A percentile compares a stretch with the other conserved stretches of the same genome.
Evolutionary conservation across 768 basidiomycete genomes (phyloP).

Genomic region (Pleurotus sapidus): DNA sequence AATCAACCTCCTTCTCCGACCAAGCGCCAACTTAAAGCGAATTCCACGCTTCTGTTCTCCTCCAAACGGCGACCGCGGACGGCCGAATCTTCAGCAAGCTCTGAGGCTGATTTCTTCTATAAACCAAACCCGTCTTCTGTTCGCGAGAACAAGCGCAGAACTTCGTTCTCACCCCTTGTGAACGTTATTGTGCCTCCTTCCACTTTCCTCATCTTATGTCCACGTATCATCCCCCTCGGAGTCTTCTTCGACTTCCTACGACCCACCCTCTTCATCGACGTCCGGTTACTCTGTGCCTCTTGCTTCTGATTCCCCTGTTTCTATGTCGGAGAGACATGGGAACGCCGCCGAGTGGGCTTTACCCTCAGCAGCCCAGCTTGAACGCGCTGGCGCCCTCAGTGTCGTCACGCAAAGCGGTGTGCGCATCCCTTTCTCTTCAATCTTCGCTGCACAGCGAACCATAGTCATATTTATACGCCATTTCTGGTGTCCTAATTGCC

Average conservation of each 20-base stretch:
- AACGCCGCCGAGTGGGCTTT: slow-evolving; percentile 36
- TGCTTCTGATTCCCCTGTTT: not conserved
- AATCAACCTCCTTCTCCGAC: not conserved
- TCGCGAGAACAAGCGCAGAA: not conserved
- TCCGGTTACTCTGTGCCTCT: slow-evolving; percentile 2
- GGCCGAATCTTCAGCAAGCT: slow-evolving; percentile 3
- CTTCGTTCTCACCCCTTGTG: not conserved
- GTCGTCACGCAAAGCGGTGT: slow-evolving; percentile 70
- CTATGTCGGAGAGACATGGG: not conserved
- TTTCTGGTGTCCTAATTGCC: slow-evolving; percentile 86
- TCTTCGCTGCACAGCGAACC: slow-evolving; percentile 53
- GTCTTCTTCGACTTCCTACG: slow-evolving; percentile 3
- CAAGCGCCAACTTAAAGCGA: slow-evolving; percentile 1
- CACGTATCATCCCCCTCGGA: slow-evolving; percentile 4
- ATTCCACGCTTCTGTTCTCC: slow-evolving; percentile 2
- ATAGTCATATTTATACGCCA: slow-evolving; percentile 86
- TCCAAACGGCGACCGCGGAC: not conserved
- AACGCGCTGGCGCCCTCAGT: slow-evolving; percentile 55
- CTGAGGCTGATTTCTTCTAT: not conserved
- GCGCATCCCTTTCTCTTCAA: slow-evolving; percentile 62
- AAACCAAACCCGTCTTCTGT: not conserved
- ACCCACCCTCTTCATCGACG: slow-evolving; percentile 3
- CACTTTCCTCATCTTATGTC: slow-evolving; percentile 1
- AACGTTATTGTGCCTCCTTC: not conserved
- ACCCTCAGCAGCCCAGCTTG: slow-evolving; percentile 56